Base-by-base conservation (phyloP, 2,329 filamentous ascomycete species). In the Ceratocystis albifundus region DNA sequence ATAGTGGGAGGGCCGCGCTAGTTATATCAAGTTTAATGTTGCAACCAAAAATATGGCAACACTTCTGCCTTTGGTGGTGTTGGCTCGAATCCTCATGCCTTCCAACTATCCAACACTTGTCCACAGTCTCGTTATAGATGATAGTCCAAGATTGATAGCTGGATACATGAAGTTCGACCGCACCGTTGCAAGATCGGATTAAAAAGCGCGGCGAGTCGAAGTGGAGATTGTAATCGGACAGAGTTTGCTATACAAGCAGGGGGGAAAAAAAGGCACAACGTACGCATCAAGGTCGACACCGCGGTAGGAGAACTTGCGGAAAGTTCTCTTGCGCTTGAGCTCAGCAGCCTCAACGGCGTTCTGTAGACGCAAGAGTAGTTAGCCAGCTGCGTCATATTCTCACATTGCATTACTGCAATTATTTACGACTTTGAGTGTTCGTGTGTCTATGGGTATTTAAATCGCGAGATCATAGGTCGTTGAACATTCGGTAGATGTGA, bases 261-360 rank as follows among this genome's bases (percentile, higher is more conserved):
- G 4, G 4, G 20, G 45, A n/a, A 48, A 20, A 32, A 30, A 22
- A 32, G 61, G 30, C 3, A 53, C 22, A 72, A 83, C 91, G 77
- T 92, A 96, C 93, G 96, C 90, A 80, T 99, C 94, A 80, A 99
- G 92, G 81, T 99, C 94, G 80, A 99, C 90, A 78, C 94, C 94
- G 79, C 94, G 90, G 90, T 96, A 99, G 74, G 92, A 94, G 80
- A 97, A 99, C 88, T 97, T 99, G 84, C 91, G 89, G 89, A 97
- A 96, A 75, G 91, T 84, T 93, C 94, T 96, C 85, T 88, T 96
- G 86, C 90, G 96, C 91, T 97, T 99, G 82, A 99, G 84, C 89
- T 96, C 94, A 79, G 91, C 93, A 82, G 93, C 93, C 86, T 94
- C 90, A 84, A 95, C 91, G 79, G 92, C 88, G 84, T 96, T 93